Evolutionary conservation across 257 asterid genomes (phyloP).

Genomic region (Prunella vulgaris): DNA sequence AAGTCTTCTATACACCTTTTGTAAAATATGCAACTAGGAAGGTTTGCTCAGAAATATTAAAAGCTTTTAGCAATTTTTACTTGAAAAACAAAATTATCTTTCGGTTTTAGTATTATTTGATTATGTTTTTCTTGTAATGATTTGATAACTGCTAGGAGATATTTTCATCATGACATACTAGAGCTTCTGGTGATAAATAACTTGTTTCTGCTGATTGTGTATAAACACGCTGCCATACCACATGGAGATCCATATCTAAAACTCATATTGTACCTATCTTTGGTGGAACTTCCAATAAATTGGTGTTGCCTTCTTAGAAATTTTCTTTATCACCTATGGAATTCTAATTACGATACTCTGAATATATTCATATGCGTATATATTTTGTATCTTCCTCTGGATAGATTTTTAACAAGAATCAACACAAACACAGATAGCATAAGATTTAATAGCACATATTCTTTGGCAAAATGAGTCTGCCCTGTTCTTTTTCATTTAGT

Average conservation of each 20-base stretch:
- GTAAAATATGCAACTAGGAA: background rate
- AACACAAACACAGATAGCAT: background rate
- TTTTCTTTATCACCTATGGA: background rate
- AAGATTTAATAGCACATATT: background rate
- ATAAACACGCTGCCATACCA: background rate
- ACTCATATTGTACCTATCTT: background rate
- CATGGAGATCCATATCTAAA: background rate
- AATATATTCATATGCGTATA: background rate
- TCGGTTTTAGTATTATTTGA: background rate
- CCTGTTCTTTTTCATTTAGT: too few species aligned
- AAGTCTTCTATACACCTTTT: too few species aligned
- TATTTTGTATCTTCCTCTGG: background rate
- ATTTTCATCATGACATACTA: background rate
- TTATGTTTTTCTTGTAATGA: background rate
- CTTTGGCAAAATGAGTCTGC: too few species aligned
- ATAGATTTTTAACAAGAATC: background rate
- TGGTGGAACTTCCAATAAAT: background rate
- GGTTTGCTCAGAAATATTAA: background rate
- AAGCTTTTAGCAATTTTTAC: background rate
- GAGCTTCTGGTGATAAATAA: background rate
- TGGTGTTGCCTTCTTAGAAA: background rate
- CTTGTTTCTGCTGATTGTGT: background rate
- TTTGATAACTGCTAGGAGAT: too few species aligned
- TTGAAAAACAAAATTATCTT: background rate
- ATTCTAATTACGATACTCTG: background rate